phyloP scores from a whole-genome alignment of 257 asterid genomes.

The Capsicum chinense region DNA sequence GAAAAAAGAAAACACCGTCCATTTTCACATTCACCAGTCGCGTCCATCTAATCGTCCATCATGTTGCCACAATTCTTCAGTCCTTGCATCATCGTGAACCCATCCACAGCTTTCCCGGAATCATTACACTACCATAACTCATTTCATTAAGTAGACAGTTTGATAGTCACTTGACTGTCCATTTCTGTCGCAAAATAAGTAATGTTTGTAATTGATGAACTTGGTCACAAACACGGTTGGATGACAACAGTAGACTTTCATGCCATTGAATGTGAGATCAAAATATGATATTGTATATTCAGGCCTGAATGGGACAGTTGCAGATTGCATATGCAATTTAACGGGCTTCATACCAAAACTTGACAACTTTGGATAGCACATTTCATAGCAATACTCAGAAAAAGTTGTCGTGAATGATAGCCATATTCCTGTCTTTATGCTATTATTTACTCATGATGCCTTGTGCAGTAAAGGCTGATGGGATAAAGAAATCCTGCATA shows the following conservation, averaged over 20 bases:
- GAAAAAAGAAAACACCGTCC: not conserved
- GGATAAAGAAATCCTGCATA: not conserved
- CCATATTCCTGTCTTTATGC: not conserved
- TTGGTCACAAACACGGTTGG: not conserved
- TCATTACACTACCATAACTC: not conserved
- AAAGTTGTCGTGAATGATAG: not conserved
- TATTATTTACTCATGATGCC: not conserved
- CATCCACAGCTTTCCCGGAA: not conserved
- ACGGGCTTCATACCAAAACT: not conserved
- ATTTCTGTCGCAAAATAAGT: not conserved
- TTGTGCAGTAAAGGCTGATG: not conserved
- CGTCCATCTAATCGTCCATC: not conserved
- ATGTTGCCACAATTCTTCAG: not conserved
- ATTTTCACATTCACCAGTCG: not conserved
- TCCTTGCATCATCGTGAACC: not conserved
- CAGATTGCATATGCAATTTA: not conserved
- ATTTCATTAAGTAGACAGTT: not conserved
- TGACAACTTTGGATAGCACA: not conserved
- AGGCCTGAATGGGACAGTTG: not conserved
- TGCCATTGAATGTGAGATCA: not conserved
- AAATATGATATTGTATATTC: not conserved
- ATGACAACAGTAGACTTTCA: not conserved
- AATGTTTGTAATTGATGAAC: constrained; percentile 5
- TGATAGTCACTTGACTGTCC: not conserved
- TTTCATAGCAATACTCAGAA: not conserved